Base-by-base conservation (phyloP, 2,329 filamentous ascomycete species). In the Aureobasidium subglaciale region DNA sequence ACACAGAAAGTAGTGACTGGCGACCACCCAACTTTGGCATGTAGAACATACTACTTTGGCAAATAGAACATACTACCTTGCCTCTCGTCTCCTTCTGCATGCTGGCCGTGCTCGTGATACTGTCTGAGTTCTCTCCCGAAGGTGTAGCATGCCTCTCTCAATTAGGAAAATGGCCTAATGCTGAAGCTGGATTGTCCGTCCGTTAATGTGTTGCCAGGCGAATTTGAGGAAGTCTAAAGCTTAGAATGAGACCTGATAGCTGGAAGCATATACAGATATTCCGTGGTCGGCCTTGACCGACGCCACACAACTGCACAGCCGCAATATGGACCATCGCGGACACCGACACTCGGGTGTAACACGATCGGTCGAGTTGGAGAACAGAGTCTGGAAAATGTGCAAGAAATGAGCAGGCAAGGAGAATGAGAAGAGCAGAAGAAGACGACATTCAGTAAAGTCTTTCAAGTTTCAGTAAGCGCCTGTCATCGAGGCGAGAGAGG, bases 281-380 rank as follows among this genome's bases (percentile, higher is more conserved):
- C 50, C 50, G 38, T 54, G 50, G 50, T 52, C 48, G 48, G 48
- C 25, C 35, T 52, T 41, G 46, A 50, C 46, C 38, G 32, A 38
- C 49, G 49, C 49, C 49, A 54, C 50, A n/a, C 29, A 24, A 20
- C 27, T 16, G 29, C 50, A 42, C 50, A 54, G 50, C 50, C 50
- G 37, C 50, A 54, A 20, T 54, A 3, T 34, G 43, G 27, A 8
- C n/a, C 25, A 53, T 53, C 29, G 29, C 29, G 50, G 50, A 54
- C 50, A 25, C 50, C 37, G 50, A 54, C 37, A 25, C 16, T 18
- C 48, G 48, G 34, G 35, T 52, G 48, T 35, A 32, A 52, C 35
- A 11, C 24, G 48, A 41, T 29, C 6, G 48, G 18, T n/a, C 16
- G 16, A 27, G 27, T 22, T 41, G 11, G 48, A 32, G 16, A n/a